Evolutionary conservation across 2,329 filamentous ascomycete species (phyloP).

Genomic region (Aureobasidium lini): DNA sequence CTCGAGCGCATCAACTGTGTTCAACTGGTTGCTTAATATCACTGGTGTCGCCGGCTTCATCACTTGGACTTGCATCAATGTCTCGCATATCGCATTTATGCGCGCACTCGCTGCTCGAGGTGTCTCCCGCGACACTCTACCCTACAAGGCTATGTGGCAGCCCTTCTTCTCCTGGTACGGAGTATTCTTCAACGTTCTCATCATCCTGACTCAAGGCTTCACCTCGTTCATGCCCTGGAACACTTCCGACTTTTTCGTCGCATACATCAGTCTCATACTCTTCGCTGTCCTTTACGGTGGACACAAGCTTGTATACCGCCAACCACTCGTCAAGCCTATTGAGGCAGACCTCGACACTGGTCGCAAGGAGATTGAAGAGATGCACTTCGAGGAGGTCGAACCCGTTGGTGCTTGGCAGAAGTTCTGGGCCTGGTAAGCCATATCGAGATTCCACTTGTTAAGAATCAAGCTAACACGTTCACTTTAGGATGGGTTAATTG

Average conservation of each 20-base stretch:
- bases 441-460: too few species aligned
- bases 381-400: constrained; percentile 26
- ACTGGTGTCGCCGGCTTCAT: constrained; percentile 47
- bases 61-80: constrained; percentile 67
- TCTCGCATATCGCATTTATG: constrained; percentile 59
- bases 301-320: constrained; percentile 59
- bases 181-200: constrained; percentile 51
- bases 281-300: constrained; percentile 62
- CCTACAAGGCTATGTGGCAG: constrained; percentile 62
- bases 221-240: constrained; percentile 52
- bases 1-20: constrained; percentile 55
- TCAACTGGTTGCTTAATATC: constrained; percentile 65
- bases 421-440: constrained; percentile 21
- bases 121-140: constrained; percentile 57
- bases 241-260: constrained; percentile 63
- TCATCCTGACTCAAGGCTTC: constrained; percentile 42
- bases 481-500: too few species aligned
- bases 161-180: constrained; percentile 58
- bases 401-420: constrained; percentile 27
- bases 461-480: too few species aligned
- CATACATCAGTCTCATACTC: constrained; percentile 63
- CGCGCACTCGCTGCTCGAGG: constrained; percentile 63
- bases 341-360: constrained; percentile 39
- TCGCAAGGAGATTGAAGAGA: constrained; percentile 30
- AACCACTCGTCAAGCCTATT: constrained; percentile 32